Conservation (phyloP, 1,284 basidiomycete genomes). For the Boletus subluridellus region DNA sequence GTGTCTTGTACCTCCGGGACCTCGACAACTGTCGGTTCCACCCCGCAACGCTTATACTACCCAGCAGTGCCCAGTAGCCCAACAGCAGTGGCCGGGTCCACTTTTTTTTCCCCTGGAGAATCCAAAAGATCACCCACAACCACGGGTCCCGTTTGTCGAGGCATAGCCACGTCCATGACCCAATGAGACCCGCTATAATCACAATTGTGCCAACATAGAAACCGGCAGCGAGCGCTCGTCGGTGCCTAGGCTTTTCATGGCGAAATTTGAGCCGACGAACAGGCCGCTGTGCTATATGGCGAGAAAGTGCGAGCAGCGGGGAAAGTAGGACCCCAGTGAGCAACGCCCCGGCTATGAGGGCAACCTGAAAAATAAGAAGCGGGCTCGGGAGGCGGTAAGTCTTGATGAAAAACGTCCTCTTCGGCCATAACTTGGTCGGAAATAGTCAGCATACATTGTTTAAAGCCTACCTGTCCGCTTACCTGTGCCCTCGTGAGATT, state of each 20-base stretch:
- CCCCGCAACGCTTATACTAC: conserved; percentile 81
- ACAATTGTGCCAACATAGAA: conserved; percentile 81
- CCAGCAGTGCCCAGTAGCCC: conserved; percentile 82
- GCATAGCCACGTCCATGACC: conserved; percentile 90
- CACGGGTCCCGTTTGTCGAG: conserved; percentile 85
- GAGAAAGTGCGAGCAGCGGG: conserved; percentile 88
- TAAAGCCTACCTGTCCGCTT: conserved; percentile 27
- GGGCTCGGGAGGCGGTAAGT: conserved; percentile 93
- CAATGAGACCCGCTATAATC: conserved; percentile 83
- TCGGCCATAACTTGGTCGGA: conserved; percentile 64
- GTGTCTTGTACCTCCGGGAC: conserved; percentile 61
- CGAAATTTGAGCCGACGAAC: conserved; percentile 87
- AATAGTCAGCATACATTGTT: conserved; percentile 9
- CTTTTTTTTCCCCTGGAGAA: conserved; percentile 69
- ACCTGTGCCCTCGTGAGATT: conserved; percentile 80
- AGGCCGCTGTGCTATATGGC: conserved; percentile 89
- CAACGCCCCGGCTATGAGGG: conserved; percentile 90
- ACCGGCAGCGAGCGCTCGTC: conserved; percentile 79
- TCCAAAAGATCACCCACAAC: conserved; percentile 77
- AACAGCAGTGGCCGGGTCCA: conserved; percentile 86
- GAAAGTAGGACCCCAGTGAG: conserved; percentile 92
- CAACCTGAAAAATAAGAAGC: conserved; percentile 88
- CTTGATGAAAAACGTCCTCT: conserved; percentile 83
- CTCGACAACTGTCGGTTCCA: conserved; percentile 88
- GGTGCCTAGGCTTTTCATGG: conserved; percentile 81